Evolutionary conservation across 495 filamentous ascomycete species (phyloP).

Genomic region (Penicillium canescens): DNA sequence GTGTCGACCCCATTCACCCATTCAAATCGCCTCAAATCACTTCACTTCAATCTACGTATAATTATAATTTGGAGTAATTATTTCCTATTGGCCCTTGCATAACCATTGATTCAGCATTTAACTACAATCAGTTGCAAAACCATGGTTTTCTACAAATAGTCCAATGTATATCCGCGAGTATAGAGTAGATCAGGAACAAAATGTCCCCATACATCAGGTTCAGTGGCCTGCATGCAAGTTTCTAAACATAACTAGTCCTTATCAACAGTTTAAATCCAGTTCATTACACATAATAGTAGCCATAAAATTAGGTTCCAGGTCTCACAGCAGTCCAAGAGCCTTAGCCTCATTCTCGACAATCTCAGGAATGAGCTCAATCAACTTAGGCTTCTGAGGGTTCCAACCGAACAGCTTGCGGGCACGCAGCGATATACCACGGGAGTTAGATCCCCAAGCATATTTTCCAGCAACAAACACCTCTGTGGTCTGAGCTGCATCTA

Average conservation of each 20-base stretch:
- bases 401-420: slow-evolving; percentile 68
- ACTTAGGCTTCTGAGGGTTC: slow-evolving; percentile 52
- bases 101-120: no score
- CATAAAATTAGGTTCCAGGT: slow-evolving; percentile 1
- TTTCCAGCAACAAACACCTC: slow-evolving; percentile 31
- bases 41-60: no score
- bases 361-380: slow-evolving; percentile 58
- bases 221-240: no score
- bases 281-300: no score
- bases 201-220: no score
- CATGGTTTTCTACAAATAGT: no score
- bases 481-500: slow-evolving; percentile 34
- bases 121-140: no score
- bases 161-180: no score
- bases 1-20: slow-evolving; percentile 1
- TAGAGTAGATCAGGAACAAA: no score
- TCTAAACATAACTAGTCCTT: neutral
- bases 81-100: no score
- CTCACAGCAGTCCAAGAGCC: slow-evolving; percentile 58
- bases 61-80: no score
- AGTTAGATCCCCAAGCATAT: slow-evolving; percentile 64
- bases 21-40: neutral
- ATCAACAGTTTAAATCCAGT: no score
- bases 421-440: slow-evolving; percentile 57
- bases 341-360: slow-evolving; percentile 57